These are phyloP conservation scores for Solioccasus polychromus DNA, from an alignment of 768 basidiomycete genomes.

Conservation along the genomic window DNA sequence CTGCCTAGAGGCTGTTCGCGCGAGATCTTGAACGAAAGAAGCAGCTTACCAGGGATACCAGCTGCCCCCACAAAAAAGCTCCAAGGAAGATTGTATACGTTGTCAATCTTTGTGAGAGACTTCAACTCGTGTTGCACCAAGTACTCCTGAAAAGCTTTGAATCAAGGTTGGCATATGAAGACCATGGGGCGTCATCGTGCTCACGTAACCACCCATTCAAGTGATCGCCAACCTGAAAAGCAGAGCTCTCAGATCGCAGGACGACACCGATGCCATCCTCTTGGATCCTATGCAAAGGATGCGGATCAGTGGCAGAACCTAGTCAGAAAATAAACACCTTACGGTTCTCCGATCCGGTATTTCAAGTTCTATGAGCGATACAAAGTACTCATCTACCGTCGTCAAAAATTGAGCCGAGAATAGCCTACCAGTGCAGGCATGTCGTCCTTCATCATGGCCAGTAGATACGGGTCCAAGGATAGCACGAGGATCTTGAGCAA, in stretches of 20 bases:
- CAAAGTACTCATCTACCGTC: background rate
- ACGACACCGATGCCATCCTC: constrained; percentile 41
- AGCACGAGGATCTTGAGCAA: constrained; percentile 50
- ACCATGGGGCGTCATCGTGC: constrained; percentile 8
- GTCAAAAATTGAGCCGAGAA: constrained; percentile 22
- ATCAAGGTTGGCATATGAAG: constrained; percentile 14
- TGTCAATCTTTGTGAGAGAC: constrained; percentile 13
- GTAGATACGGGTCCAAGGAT: constrained; percentile 45
- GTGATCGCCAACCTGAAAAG: constrained; percentile 14
- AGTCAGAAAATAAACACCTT: background rate
- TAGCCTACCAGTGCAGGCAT: constrained; percentile 32
- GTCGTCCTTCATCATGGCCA: constrained; percentile 36
- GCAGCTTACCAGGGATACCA: constrained; percentile 20
- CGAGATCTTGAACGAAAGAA: constrained; percentile 9
- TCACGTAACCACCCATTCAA: constrained; percentile 24
- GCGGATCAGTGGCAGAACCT: background rate
- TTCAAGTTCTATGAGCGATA: constrained; percentile 12
- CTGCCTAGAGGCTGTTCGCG: constrained; percentile 17
- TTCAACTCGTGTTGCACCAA: background rate
- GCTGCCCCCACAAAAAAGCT: constrained; percentile 20
- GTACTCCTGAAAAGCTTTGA: constrained; percentile 21
- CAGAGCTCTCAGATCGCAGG: constrained; percentile 13
- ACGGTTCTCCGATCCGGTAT: constrained; percentile 3
- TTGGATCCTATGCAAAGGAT: background rate
- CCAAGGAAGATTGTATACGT: constrained; percentile 29